phyloP scores from a whole-genome alignment of 1,284 basidiomycete genomes.

The Trichosporon ovoides region DNA sequence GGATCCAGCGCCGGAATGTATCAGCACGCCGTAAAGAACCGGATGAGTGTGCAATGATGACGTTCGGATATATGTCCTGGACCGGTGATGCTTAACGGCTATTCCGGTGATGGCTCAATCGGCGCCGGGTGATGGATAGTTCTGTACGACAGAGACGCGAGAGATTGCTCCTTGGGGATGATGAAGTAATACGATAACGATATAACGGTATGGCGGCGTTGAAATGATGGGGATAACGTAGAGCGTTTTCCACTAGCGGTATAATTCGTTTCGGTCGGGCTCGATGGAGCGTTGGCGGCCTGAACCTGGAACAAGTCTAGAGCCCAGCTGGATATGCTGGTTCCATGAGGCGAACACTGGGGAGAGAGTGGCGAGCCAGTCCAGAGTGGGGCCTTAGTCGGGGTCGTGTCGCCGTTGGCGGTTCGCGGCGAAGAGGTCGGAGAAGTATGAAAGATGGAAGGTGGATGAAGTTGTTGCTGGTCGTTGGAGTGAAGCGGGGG shows the following conservation, averaged over 20 bases:
- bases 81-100: too few species aligned
- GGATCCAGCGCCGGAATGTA: too few species aligned
- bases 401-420: neutral
- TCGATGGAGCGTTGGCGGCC: neutral
- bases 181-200: neutral
- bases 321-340: neutral
- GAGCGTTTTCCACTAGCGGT: neutral
- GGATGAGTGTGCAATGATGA: too few species aligned
- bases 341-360: too few species aligned
- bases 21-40: too few species aligned
- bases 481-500: neutral
- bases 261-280: neutral
- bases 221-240: conserved; percentile 2
- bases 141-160: too few species aligned
- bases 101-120: neutral
- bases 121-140: neutral
- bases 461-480: too few species aligned
- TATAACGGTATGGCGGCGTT: neutral
- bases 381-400: neutral
- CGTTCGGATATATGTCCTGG: neutral
- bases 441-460: neutral
- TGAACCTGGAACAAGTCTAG: neutral
- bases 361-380: neutral
- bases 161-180: neutral
- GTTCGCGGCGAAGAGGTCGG: neutral